Evolutionary conservation across 345 rosid species (phyloP), one percentile per base, ranked within the genome.

Genomic region (Geranium brycei): DNA sequence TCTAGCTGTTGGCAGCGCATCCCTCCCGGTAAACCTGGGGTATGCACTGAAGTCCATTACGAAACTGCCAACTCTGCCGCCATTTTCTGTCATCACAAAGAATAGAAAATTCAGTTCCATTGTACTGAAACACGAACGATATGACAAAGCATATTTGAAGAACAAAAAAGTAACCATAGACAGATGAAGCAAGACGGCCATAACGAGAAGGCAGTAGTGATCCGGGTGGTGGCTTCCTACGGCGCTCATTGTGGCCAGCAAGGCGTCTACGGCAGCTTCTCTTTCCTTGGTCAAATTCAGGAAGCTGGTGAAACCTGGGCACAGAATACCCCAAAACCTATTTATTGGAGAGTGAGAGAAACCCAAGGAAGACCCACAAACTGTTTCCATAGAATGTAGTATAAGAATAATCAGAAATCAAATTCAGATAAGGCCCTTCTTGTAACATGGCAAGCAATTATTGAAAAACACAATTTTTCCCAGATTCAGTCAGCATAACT

Each of bases 251-350:
- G 66, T 93, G 99, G 14, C 96, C 96, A 15, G 97, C 97, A 19
- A 93, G 81, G 73, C 96, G 86, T 70, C 95, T 85, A 28, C 99
- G 92, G 64, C 99, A 93, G 66, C 99, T 93, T 55, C 99, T 74
- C 68, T 93, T 93, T 60, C 86, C 95, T 79, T 88, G 85, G 81
- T 93, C 99, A 73, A 93, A 93, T 71, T 91, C 99, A 13, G 87
- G 69, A 66, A 93, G 97, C 28, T 23, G 28, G 28, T 23, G 28
- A 23, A 23, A 23, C 28, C 28, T 23, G 28, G 28, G 28, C 28
- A 23, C 28, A 23, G 28, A 23, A 23, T 23, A 23, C 28, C 28
- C 28, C 28, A 23, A 23, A 23, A 23, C 28, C 28, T 23, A 23
- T 23, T 23, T 23, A 23, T 23, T 23, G 28, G 28, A 23, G 28